Percentiles rank a stretch among this genome's conserved stretches.
These are phyloP conservation scores for Mangifera indica DNA, from an alignment of 345 rosid species.

Conservation along the genomic window DNA sequence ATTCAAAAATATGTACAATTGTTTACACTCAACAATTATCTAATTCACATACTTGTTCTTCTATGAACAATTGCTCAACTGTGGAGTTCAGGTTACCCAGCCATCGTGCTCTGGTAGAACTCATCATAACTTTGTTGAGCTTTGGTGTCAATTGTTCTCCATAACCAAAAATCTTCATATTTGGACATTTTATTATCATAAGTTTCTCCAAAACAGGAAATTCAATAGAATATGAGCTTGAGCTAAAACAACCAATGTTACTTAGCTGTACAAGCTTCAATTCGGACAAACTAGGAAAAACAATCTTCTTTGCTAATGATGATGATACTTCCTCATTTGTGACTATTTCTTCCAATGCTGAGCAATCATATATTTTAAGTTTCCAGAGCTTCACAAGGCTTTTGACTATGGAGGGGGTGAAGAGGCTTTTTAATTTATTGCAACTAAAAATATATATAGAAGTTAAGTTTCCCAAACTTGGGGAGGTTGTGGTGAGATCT, in stretches of 20 bases:
- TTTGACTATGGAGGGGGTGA: neutral
- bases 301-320: neutral
- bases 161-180: neutral
- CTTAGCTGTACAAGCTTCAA: neutral
- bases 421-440: neutral
- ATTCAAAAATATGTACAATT: too few species aligned
- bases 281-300: neutral
- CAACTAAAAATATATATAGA: accelerated
- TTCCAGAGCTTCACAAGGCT: neutral
- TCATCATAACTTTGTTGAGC: neutral
- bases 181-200: neutral
- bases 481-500: neutral
- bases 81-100: neutral
- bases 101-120: neutral
- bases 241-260: neutral
- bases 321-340: neutral
- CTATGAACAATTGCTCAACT: neutral
- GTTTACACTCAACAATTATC: too few species aligned
- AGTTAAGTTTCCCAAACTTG: neutral
- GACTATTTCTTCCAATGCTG: neutral
- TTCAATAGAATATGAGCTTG: neutral
- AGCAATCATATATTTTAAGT: neutral
- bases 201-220: neutral
- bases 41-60: neutral
- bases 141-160: slow-evolving; percentile 1